Evolutionary conservation across 257 asterid species (phyloP), one percentile per base, ranked within the genome.

Genomic region (Solanum paucissectum): DNA sequence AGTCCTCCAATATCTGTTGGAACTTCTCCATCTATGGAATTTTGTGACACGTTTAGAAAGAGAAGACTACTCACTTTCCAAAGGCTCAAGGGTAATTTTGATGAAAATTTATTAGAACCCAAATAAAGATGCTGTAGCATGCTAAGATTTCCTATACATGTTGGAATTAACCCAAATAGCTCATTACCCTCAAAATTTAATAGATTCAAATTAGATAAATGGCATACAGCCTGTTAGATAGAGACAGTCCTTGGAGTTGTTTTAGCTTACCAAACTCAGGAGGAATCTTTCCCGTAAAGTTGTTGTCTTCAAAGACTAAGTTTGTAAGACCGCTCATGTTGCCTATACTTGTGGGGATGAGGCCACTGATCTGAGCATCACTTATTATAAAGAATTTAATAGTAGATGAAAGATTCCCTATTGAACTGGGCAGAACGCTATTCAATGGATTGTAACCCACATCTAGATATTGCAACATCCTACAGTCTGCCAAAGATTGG

Each of bases 271-370:
- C 90, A 18, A 88, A 44, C 87, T 86, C 90, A 18, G 55, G 12
- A 52, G 93, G 92, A 44, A 92, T 90, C 25, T 16, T 84, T 83
- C 92, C 91, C 21, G 71, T 77, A 27, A 90, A 87, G 55, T 84
- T 87, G 90, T 92, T 89, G 3, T 86, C 88, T 44, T 64, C 7
- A 29, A 92, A 82, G 23, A 1, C 6, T 64, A 92, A 86, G 14
- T 79, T 0, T 38, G 62, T 82, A 85, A 92, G 83, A 87, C 89
- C 87, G 69, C 90, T 90, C 86, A 92, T 83, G 89, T 92, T 92
- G 36, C 92, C 92, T 25, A 89, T 82, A 77, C 90, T 88, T 49
- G 64, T 81, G 4, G 92, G 92, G n/a, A 92, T 90, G 21, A 25
- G 49, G 1, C 94, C 92, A n/a, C n/a, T 83, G 71, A 92, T 79